These are phyloP conservation scores for Puccinia triticina DNA, from an alignment of 1,284 basidiomycete species.

Conservation along the genomic window DNA sequence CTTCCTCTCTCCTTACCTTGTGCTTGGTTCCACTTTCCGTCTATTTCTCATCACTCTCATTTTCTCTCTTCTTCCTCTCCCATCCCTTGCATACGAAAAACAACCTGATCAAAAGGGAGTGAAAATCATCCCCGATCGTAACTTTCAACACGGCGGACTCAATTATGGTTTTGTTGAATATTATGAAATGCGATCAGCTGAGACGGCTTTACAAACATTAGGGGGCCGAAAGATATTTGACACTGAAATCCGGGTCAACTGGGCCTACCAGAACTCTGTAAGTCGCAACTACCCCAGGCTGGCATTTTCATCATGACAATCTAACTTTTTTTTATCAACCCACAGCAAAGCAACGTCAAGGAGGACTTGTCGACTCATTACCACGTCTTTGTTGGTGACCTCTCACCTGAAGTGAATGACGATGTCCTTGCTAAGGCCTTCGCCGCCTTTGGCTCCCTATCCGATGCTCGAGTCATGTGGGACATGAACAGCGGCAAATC, in stretches of 20 bases:
- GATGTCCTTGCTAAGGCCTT: constrained; percentile 95
- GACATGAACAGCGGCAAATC: constrained; percentile 99
- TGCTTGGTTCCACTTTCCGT: constrained; percentile 39
- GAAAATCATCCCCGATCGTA: constrained; percentile 98
- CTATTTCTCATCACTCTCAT: constrained; percentile 42
- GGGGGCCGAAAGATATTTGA: constrained; percentile 98
- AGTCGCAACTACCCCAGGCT: background rate
- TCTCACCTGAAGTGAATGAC: constrained; percentile 96
- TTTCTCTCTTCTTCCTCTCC: background rate
- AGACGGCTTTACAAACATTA: constrained; percentile 92
- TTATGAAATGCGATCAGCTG: constrained; percentile 93
- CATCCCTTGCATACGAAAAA: constrained; percentile 25
- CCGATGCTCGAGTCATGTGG: constrained; percentile 99
- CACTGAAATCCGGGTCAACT: constrained; percentile 88
- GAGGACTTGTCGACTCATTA: constrained; percentile 94
- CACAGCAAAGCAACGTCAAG: constrained; percentile 74
- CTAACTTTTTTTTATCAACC: background rate
- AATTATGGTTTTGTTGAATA: constrained; percentile 98
- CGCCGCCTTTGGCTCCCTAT: constrained; percentile 87
- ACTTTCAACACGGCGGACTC: constrained; percentile 93
- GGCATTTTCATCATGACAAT: background rate
- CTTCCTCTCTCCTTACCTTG: background rate
- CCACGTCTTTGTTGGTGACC: constrained; percentile 97
- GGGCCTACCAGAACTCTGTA: constrained; percentile 85
- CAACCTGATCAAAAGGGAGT: constrained; percentile 72